Evolutionary conservation across 2,329 filamentous ascomycete genomes (phyloP).

Genomic region (Trichoderma afroharzianum): DNA sequence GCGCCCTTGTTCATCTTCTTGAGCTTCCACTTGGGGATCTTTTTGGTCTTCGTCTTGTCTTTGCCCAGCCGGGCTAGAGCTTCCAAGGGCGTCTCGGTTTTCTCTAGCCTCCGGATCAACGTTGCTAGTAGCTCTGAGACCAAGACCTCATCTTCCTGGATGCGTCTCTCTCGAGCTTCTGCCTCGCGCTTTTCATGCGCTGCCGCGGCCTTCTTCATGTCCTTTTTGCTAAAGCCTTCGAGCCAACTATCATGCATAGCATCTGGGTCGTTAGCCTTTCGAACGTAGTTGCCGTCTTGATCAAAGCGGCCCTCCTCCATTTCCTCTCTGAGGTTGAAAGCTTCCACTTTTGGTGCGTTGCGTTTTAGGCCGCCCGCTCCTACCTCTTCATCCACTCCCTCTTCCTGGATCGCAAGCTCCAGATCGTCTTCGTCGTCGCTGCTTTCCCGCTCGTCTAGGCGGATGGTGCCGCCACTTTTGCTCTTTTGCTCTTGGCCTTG

Average conservation of each 20-base stretch:
- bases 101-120: constrained; percentile 70
- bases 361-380: constrained; percentile 87
- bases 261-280: constrained; percentile 84
- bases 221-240: constrained; percentile 87
- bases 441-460: constrained; percentile 53
- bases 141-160: constrained; percentile 70
- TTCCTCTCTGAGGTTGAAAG: constrained; percentile 89
- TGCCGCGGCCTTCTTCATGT: constrained; percentile 82
- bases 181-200: constrained; percentile 82
- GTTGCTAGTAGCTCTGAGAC: constrained; percentile 69
- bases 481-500: constrained; percentile 74
- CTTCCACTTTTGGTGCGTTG: constrained; percentile 90
- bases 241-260: constrained; percentile 90
- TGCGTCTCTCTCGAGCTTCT: constrained; percentile 66
- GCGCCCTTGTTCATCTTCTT: constrained; percentile 60
- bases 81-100: constrained; percentile 82
- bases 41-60: constrained; percentile 56
- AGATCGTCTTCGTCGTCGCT: constrained; percentile 65
- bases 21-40: constrained; percentile 63
- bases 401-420: constrained; percentile 68
- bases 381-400: constrained; percentile 81
- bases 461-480: constrained; percentile 69
- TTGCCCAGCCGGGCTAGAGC: constrained; percentile 78
- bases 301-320: constrained; percentile 93
- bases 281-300: constrained; percentile 83